Conservation (phyloP, 169 alveolate species). For the Sarcocystis neurona region DNA sequence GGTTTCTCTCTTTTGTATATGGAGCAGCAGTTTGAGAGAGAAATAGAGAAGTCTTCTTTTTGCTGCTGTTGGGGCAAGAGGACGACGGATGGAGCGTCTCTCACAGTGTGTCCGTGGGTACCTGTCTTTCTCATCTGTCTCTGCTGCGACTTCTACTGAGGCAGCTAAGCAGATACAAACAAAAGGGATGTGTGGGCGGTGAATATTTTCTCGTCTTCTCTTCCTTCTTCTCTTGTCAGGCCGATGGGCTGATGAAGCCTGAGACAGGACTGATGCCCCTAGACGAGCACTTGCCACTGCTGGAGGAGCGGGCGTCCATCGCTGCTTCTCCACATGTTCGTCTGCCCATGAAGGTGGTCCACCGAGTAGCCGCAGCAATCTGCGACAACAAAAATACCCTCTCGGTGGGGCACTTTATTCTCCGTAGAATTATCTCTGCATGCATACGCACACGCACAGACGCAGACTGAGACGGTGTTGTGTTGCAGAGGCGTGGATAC, state of each 20-base stretch:
- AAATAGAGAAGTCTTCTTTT: too few relatives aligned
- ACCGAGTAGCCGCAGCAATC: constrained; percentile 28
- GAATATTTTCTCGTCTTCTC: background rate
- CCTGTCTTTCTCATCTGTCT: background rate
- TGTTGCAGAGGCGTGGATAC: too few relatives aligned
- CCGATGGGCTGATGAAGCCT: constrained; percentile 45
- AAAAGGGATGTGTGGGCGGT: too few relatives aligned
- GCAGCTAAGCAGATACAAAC: too few relatives aligned
- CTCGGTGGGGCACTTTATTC: background rate
- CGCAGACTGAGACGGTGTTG: too few relatives aligned
- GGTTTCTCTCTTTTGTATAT: too few relatives aligned
- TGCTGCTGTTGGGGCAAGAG: too few relatives aligned
- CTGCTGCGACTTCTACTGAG: too few relatives aligned
- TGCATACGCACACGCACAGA: too few relatives aligned
- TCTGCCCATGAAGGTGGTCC: constrained; percentile 14
- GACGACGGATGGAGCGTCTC: too few relatives aligned
- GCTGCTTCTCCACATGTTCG: constrained; percentile 47
- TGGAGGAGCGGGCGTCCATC: constrained; percentile 34
- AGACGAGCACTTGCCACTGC: constrained; percentile 32
- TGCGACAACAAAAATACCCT: constrained; percentile 30
- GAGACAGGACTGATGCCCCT: constrained; percentile 42
- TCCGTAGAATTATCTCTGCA: too few relatives aligned
- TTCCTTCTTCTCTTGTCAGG: background rate
- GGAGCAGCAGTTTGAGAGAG: too few relatives aligned
- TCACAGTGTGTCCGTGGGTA: background rate